These are phyloP conservation scores for Colletotrichum sp. DNA, from an alignment of 2,329 filamentous ascomycete species.

Conservation along the genomic window DNA sequence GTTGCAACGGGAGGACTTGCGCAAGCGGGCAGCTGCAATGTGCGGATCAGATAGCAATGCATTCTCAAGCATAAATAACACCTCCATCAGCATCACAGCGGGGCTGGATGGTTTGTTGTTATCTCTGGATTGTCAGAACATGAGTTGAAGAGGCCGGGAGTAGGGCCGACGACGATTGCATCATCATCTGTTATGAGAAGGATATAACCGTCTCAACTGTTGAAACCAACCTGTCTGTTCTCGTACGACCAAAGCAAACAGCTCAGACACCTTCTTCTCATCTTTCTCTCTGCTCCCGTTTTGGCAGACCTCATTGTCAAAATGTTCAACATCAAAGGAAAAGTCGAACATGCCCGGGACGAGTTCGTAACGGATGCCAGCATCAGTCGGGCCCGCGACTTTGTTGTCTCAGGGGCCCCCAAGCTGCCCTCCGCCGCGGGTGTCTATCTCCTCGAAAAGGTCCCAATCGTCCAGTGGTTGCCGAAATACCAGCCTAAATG, in stretches of 20 bases:
- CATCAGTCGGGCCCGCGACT: conserved; percentile 32
- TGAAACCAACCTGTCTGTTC: conserved; percentile 12
- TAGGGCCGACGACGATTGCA: not conserved
- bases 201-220: conserved; percentile 4
- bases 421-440: conserved; percentile 54
- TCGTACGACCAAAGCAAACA: not conserved
- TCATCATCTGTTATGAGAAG: not conserved
- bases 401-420: conserved; percentile 31
- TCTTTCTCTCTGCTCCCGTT: not conserved
- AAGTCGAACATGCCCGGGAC: not conserved
- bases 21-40: conserved; percentile 1
- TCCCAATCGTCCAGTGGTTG: conserved; percentile 67
- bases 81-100: not conserved
- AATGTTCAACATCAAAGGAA: conserved; percentile 1
- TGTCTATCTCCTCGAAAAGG: conserved; percentile 63
- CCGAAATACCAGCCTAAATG: conserved; percentile 65
- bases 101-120: not conserved
- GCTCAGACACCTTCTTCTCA: not conserved
- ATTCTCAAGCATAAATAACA: conserved; percentile 14
- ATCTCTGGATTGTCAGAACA: not conserved
- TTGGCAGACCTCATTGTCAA: not conserved
- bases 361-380: conserved; percentile 34
- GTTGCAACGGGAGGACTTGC: conserved; percentile 1
- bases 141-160: not conserved
- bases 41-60: conserved; percentile 9